Conservation (phyloP, 1,284 basidiomycete species). For the Polyporus tsugae region DNA sequence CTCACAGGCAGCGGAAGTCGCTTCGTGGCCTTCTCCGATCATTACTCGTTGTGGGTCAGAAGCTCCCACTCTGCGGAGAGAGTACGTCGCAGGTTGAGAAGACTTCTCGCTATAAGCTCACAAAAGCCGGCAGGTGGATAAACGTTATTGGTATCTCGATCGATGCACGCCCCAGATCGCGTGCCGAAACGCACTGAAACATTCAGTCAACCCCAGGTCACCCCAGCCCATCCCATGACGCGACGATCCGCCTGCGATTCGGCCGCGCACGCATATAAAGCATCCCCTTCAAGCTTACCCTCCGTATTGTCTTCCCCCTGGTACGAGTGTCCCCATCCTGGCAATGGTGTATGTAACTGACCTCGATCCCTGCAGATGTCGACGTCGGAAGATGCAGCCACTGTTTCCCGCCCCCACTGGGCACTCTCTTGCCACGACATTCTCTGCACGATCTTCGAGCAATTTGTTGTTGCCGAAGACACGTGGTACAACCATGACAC, state of each 20-base stretch:
- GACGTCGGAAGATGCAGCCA: neutral
- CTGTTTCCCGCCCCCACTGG: slow-evolving; percentile 4
- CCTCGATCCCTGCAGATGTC: slow-evolving; percentile 1
- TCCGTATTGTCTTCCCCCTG: neutral
- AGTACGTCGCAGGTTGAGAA: neutral
- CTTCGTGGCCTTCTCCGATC: neutral
- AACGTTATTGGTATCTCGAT: neutral
- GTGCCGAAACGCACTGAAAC: neutral
- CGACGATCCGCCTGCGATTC: neutral
- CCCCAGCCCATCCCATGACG: neutral
- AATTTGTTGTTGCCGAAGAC: slow-evolving; percentile 12
- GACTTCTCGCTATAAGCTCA: neutral
- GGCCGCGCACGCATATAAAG: neutral
- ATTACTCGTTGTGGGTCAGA: neutral
- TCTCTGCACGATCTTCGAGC: slow-evolving; percentile 26
- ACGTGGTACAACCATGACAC: slow-evolving; percentile 28
- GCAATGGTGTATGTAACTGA: neutral
- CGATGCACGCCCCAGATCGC: neutral
- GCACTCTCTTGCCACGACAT: slow-evolving; percentile 25
- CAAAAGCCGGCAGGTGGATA: neutral
- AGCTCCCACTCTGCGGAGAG: neutral
- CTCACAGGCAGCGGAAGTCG: neutral
- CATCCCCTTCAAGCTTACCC: neutral
- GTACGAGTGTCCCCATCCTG: neutral
- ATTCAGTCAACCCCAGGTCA: neutral